Evolutionary conservation across 2,329 filamentous ascomycete genomes (phyloP).

Genomic region (Lasiodiplodia sp.): DNA sequence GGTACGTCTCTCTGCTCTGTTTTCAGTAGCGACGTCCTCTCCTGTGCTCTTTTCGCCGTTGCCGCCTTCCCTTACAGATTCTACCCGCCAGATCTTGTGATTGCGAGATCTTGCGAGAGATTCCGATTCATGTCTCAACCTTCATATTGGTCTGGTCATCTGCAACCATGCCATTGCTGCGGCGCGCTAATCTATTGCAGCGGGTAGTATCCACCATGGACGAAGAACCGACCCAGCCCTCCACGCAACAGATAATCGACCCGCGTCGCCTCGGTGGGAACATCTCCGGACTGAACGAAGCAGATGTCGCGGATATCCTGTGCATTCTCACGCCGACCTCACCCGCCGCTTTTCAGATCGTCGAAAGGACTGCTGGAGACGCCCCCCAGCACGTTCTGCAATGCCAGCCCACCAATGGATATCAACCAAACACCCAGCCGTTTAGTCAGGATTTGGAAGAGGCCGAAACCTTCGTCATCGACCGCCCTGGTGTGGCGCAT

Average conservation of each 20-base stretch:
- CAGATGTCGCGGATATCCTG: conserved; percentile 86
- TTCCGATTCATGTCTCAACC: not conserved
- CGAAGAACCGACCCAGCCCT: conserved; percentile 61
- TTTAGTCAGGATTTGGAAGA: conserved; percentile 42
- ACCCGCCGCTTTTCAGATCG: conserved; percentile 73
- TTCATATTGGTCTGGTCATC: not conserved
- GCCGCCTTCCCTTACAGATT: not conserved
- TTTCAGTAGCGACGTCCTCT: not conserved
- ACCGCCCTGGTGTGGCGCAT: conserved; percentile 44
- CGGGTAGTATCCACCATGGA: conserved; percentile 19
- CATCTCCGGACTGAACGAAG: conserved; percentile 81
- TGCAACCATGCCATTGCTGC: not conserved
- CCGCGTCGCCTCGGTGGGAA: conserved; percentile 79
- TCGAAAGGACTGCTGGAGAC: conserved; percentile 61
- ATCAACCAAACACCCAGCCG: conserved; percentile 36
- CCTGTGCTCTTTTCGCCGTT: not conserved
- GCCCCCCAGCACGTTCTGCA: conserved; percentile 69
- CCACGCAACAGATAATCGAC: conserved; percentile 82
- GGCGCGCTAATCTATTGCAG: not conserved
- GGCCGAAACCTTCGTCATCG: conserved; percentile 57
- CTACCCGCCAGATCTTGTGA: not conserved
- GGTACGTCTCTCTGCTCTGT: conserved; percentile 7
- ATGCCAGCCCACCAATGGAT: conserved; percentile 42
- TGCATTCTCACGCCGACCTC: conserved; percentile 86
- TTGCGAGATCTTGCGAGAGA: not conserved